phyloP scores from a whole-genome alignment of 2,329 filamentous ascomycete species.

The Claviceps paspali region DNA sequence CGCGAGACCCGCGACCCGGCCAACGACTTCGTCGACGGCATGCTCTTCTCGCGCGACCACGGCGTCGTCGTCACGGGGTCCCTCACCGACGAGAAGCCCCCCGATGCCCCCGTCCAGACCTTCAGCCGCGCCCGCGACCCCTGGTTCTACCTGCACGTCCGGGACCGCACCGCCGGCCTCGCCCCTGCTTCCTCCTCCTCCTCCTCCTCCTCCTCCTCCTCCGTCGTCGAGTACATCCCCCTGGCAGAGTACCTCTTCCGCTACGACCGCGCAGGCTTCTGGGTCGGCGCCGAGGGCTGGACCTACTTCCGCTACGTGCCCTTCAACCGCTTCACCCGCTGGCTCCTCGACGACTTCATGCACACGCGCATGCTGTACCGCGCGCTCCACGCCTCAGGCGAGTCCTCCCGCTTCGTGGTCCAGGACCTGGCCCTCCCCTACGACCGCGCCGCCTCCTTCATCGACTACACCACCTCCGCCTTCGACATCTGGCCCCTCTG shows the following conservation, averaged over 20 bases:
- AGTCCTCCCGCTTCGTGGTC: constrained; percentile 49
- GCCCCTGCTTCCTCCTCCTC: constrained; percentile 6
- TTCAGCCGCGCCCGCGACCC: constrained; percentile 47
- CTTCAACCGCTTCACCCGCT: constrained; percentile 49
- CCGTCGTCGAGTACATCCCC: constrained; percentile 41
- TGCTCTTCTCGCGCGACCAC: constrained; percentile 44
- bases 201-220: constrained; percentile 4
- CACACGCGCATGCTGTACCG: constrained; percentile 63
- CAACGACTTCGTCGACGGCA: constrained; percentile 61
- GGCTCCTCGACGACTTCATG: constrained; percentile 56
- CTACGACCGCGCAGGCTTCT: constrained; percentile 63
- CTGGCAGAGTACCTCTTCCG: constrained; percentile 61
- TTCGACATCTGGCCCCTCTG: constrained; percentile 45
- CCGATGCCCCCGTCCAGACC: constrained; percentile 29
- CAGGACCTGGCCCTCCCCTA: constrained; percentile 51
- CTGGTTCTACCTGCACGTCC: constrained; percentile 64
- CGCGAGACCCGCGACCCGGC: constrained; percentile 26
- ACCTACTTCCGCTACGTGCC: constrained; percentile 50
- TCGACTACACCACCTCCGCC: constrained; percentile 36
- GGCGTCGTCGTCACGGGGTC: constrained; percentile 53
- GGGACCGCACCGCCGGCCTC: constrained; percentile 24
- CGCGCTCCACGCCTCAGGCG: constrained; percentile 51
- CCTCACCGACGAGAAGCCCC: constrained; percentile 38
- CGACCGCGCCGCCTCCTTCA: constrained; percentile 32
- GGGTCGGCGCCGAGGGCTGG: constrained; percentile 53